phyloP scores from a whole-genome alignment of 2,329 filamentous ascomycete species.

The Arthroderma sp. region DNA sequence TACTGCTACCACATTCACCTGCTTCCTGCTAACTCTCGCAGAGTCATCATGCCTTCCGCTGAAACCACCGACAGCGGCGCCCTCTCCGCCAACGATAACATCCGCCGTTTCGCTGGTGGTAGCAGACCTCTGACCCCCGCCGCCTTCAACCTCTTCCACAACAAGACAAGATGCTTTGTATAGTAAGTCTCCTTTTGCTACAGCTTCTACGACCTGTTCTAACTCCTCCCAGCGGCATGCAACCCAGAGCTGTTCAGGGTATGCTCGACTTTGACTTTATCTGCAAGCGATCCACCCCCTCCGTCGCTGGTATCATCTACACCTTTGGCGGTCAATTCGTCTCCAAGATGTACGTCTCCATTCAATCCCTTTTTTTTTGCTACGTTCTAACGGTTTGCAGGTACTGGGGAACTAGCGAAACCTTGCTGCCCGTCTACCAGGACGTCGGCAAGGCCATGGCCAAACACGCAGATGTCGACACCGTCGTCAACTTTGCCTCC shows the following conservation, averaged over 20 bases:
- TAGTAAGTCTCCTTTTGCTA: conserved; percentile 46
- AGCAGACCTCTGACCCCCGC: conserved; percentile 85
- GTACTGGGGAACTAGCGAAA: conserved; percentile 99
- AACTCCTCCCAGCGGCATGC: conserved; percentile 54
- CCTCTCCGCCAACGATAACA: conserved; percentile 90
- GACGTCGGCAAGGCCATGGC: conserved; percentile 78
- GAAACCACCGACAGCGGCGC: conserved; percentile 39
- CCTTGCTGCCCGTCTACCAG: conserved; percentile 95
- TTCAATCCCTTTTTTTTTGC: not conserved
- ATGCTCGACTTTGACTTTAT: conserved; percentile 99
- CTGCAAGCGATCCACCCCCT: conserved; percentile 95
- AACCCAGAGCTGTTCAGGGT: conserved; percentile 81
- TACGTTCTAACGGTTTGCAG: conserved; percentile 18
- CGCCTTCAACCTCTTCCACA: conserved; percentile 87
- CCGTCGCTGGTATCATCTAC: conserved; percentile 98
- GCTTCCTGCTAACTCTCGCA: no score
- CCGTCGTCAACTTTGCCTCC: conserved; percentile 98
- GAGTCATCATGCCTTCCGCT: conserved; percentile 41
- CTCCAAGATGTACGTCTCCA: conserved; percentile 71
- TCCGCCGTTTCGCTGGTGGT: conserved; percentile 85
- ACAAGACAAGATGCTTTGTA: conserved; percentile 99
- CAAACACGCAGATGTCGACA: conserved; percentile 96
- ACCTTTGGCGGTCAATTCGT: conserved; percentile 99
- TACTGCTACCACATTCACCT: no score
- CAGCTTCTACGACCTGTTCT: not conserved